phyloP scores from a whole-genome alignment of 768 basidiomycete genomes.

The Cystofilobasidium ferigula region DNA sequence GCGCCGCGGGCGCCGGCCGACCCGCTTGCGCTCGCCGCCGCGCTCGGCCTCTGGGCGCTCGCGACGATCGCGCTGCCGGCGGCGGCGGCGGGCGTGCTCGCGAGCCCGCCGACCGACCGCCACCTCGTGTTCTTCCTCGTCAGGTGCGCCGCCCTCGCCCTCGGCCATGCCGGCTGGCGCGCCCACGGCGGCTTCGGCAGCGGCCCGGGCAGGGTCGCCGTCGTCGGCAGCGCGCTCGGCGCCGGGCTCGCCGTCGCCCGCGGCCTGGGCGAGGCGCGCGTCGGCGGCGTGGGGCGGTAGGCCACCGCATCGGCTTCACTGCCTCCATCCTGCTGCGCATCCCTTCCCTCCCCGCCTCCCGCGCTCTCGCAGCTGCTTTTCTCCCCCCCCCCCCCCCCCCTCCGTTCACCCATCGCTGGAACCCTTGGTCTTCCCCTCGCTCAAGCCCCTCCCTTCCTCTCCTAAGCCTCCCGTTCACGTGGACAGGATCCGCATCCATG shows the following conservation, averaged over 20 bases:
- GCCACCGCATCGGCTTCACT: too few species aligned
- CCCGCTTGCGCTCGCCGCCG: not conserved
- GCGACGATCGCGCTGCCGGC: not conserved
- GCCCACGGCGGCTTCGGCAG: not conserved
- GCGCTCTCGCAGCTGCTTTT: too few species aligned
- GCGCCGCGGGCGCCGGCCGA: not conserved
- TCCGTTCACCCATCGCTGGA: too few species aligned
- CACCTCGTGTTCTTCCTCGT: conserved; percentile 9
- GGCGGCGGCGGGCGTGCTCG: not conserved
- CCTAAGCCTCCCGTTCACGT: too few species aligned
- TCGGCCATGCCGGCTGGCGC: not conserved
- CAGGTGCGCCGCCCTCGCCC: conserved; percentile 1
- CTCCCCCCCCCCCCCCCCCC: too few species aligned
- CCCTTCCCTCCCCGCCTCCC: too few species aligned
- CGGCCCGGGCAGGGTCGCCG: not conserved
- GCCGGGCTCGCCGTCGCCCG: conserved; percentile 7
- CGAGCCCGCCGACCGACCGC: not conserved
- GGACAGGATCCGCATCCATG: too few species aligned
- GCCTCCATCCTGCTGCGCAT: too few species aligned
- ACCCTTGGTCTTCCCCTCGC: too few species aligned
- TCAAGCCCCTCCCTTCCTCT: too few species aligned
- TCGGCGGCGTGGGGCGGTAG: not conserved
- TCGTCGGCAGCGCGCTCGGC: conserved; percentile 1
- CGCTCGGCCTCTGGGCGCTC: not conserved
- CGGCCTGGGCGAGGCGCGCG: conserved; percentile 6